phyloP scores from a whole-genome alignment of 139 green algal genomes.

The Yamagishiella unicocca region DNA sequence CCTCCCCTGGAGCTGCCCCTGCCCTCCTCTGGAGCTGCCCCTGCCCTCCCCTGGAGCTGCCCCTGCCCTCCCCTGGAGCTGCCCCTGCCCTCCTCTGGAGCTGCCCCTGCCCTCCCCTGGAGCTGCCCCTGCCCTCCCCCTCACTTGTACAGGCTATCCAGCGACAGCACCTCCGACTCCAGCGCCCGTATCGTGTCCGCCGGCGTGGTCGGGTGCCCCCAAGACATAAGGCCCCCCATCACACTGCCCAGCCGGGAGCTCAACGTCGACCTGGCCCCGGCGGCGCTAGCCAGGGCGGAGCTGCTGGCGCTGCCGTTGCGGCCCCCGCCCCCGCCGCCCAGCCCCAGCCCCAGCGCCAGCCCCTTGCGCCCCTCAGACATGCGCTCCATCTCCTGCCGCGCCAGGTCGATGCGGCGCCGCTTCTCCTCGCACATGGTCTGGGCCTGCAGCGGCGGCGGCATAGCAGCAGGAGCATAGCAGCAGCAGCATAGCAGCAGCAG shows the following conservation, averaged over 20 bases:
- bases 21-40: too few relatives aligned
- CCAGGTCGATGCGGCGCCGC: conserved; percentile 67
- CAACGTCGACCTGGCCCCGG: neutral
- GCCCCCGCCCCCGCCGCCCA: neutral
- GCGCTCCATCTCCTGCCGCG: conserved; percentile 56
- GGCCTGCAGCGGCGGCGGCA: conserved; percentile 37
- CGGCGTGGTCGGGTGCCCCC: conserved; percentile 29
- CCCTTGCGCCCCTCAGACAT: conserved; percentile 42
- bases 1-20: too few relatives aligned
- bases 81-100: neutral
- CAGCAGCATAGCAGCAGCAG: too few relatives aligned
- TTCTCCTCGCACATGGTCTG: conserved; percentile 75
- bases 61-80: too few relatives aligned
- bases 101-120: neutral
- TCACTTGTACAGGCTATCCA: conserved; percentile 55
- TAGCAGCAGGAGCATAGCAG: too few relatives aligned
- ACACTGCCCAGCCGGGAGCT: conserved; percentile 60
- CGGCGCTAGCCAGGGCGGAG: neutral
- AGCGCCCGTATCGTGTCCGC: conserved; percentile 68
- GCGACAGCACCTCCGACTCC: conserved; percentile 70
- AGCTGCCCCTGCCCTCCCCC: neutral
- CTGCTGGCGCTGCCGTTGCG: neutral
- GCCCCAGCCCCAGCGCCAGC: neutral
- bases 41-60: too few relatives aligned
- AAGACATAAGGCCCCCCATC: conserved; percentile 43